Evolutionary conservation across 1,139 yeast species (phyloP).

Genomic region (Suhomyces ambrosiae): DNA sequence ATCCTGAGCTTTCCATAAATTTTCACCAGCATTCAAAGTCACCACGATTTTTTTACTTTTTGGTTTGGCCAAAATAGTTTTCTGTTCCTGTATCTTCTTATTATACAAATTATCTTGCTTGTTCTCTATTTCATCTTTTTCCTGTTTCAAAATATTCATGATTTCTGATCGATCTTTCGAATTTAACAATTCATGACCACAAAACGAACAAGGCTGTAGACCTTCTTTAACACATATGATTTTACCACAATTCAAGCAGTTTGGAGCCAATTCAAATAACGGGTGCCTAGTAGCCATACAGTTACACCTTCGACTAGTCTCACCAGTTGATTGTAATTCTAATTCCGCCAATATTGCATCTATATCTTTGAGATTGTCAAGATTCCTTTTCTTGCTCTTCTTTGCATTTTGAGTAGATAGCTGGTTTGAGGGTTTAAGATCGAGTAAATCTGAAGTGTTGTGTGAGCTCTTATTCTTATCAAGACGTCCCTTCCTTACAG

Average conservation of each 20-base stretch:
- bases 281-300: constrained; percentile 90
- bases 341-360: constrained; percentile 44
- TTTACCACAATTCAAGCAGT: constrained; percentile 92
- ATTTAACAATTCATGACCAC: constrained; percentile 69
- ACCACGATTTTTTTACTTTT: constrained; percentile 50
- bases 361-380: constrained; percentile 60
- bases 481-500: constrained; percentile 24
- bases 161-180: constrained; percentile 63
- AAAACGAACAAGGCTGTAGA: constrained; percentile 82
- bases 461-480: constrained; percentile 26
- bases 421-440: constrained; percentile 26
- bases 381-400: constrained; percentile 38
- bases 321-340: constrained; percentile 28
- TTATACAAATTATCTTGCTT: constrained; percentile 19
- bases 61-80: constrained; percentile 18
- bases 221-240: constrained; percentile 91
- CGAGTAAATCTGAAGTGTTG: constrained; percentile 44
- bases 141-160: constrained; percentile 50
- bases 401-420: constrained; percentile 27
- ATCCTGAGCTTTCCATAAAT: constrained; percentile 70
- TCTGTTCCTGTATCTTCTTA: constrained; percentile 23
- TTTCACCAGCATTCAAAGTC: constrained; percentile 60
- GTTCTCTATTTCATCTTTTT: constrained; percentile 40
- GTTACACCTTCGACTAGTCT: constrained; percentile 50
- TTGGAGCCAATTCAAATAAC: constrained; percentile 85